Percentiles rank a stretch among this genome's conserved stretches.
Conservation (phyloP, 805 yeast species). For the Candida alai region DNA sequence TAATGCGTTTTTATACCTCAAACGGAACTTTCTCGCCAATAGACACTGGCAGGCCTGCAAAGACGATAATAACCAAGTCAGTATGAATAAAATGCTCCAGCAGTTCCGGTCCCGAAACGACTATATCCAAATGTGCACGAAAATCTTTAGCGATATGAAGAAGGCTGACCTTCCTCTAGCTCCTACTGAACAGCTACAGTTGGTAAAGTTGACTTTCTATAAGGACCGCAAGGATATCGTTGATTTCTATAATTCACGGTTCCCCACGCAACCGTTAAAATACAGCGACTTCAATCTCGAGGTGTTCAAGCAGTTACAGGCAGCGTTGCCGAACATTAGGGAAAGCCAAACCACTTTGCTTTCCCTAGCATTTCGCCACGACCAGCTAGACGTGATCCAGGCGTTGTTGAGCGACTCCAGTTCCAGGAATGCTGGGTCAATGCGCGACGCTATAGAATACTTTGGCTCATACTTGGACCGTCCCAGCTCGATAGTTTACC, state of each 20-base stretch:
- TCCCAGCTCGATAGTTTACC: not conserved
- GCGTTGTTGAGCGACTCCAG: slow-evolving; percentile 11
- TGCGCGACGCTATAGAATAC: slow-evolving; percentile 6
- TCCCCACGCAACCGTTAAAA: not conserved
- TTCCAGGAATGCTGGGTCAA: not conserved
- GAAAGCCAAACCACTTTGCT: slow-evolving; percentile 13
- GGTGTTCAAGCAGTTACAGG: slow-evolving; percentile 17
- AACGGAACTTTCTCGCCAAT: slow-evolving; percentile 17
- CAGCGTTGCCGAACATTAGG: slow-evolving; percentile 8
- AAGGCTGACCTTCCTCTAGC: slow-evolving; percentile 24
- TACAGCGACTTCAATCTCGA: slow-evolving; percentile 17
- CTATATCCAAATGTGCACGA: slow-evolving; percentile 14
- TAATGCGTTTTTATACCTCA: slow-evolving; percentile 16
- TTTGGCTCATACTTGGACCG: slow-evolving; percentile 6
- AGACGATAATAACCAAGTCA: not conserved
- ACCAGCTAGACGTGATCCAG: slow-evolving; percentile 16
- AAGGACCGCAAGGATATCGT: slow-evolving; percentile 24
- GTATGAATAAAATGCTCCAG: not conserved
- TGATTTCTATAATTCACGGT: not conserved
- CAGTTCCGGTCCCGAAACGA: not conserved
- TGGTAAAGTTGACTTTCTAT: slow-evolving; percentile 29
- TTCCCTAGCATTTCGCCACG: slow-evolving; percentile 27
- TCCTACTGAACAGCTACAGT: slow-evolving; percentile 23
- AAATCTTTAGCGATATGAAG: slow-evolving; percentile 26
- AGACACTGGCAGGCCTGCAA: not conserved